Base-by-base conservation (phyloP, 2,329 filamentous ascomycete species). In the Colletotrichum horii region DNA sequence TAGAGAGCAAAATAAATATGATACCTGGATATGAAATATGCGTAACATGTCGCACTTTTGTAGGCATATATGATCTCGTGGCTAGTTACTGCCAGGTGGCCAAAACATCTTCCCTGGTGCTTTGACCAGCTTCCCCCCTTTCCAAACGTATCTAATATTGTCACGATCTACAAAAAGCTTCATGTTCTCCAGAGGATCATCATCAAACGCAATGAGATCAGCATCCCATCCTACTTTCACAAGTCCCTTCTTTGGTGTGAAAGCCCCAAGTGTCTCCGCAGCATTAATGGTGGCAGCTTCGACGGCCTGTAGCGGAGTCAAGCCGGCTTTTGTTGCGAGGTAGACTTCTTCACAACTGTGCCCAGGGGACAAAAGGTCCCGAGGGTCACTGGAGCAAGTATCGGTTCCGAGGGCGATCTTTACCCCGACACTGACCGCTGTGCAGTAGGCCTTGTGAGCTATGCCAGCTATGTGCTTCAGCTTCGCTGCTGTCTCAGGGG, bases 261-360 rank as follows among this genome's bases (percentile, higher is more conserved):
- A 82, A 3, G 80, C 77, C 1, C 87, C 87, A n/a, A 89, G 77
- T 4, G 85, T 87, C 75, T 86, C 83, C 0, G 88, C 86, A n/a
- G 83, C 83, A 61, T 82, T 88, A 11, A 87, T 87, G 7, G 88
- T 89, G 5, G 84, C 87, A 48, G 87, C 85, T 79, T 90, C 86
- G 75, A 91, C 89, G 15, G 88, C 88, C 78, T 88, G 80, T 48
- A 90, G 78, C 2, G 86, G 84, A 3, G 85, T 85, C 85, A 90
- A 84, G 3, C 88, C 88, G 14, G 86, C 86, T 3, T 52, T 52
- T 7, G 43, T 52, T 52, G 43, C 43, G 4, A 52, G 11, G 7
- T 52, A 52, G 6, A 52, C 43, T 24, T 52, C 43, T 52, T 52
- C 43, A 52, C 43, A 52, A 4, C 1, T 22, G 6, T 52, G 43